Conservation (phyloP, 1,139 yeast species). For the Starmera stellimalicola region DNA sequence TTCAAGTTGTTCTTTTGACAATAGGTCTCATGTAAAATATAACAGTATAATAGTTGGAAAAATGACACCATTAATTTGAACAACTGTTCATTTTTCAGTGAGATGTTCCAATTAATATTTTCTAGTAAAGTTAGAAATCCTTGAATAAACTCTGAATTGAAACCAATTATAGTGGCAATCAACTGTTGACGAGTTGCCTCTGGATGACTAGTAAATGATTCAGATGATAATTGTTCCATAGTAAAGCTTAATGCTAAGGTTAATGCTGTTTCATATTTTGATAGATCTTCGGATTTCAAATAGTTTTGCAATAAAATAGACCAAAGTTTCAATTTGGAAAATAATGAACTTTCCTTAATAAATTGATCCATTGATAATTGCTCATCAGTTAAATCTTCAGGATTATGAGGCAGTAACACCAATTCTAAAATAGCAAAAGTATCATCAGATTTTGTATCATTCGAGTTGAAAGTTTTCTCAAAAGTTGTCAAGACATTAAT, state of each 20-base stretch:
- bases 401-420: conserved; percentile 27
- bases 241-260: conserved; percentile 38
- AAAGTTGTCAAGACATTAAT: conserved; percentile 60
- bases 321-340: conserved; percentile 70
- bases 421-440: conserved; percentile 46
- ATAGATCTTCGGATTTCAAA: conserved; percentile 29
- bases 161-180: conserved; percentile 34
- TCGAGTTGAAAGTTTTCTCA: conserved; percentile 40
- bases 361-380: conserved; percentile 48
- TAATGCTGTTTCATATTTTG: conserved; percentile 44
- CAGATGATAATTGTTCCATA: conserved; percentile 27
- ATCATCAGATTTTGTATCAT: conserved; percentile 24
- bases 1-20: conserved; percentile 9
- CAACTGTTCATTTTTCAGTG: background rate
- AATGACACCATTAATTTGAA: conserved; percentile 4
- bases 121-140: conserved; percentile 16
- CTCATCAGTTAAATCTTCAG: conserved; percentile 20
- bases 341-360: conserved; percentile 52
- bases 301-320: conserved; percentile 58
- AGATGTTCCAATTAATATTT: conserved; percentile 14
- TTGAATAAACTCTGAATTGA: conserved; percentile 33
- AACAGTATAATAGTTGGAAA: conserved; percentile 32
- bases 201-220: conserved; percentile 12
- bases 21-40: conserved; percentile 30
- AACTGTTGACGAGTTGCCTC: conserved; percentile 20